A percentile compares a stretch with the other conserved stretches of the same genome.
Evolutionary conservation across 768 basidiomycete genomes (phyloP).

Genomic region (Agaricus blazei): DNA sequence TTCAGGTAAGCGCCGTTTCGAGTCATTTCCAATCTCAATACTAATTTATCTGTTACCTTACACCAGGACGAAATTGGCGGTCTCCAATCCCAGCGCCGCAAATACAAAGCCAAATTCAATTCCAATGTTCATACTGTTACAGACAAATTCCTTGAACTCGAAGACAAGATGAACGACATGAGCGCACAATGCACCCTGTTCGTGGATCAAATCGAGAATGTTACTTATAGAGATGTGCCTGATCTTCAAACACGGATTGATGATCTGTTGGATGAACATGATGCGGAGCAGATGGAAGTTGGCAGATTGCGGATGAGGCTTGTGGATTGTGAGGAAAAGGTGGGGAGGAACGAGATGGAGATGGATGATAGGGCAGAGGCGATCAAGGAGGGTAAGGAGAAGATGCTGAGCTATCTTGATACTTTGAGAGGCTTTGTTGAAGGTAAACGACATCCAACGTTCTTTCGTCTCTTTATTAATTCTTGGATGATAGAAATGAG

Average conservation of each 20-base stretch:
- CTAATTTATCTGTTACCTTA: background rate
- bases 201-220: constrained; percentile 25
- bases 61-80: constrained; percentile 29
- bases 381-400: constrained; percentile 14
- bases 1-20: constrained; percentile 16
- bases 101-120: constrained; percentile 38
- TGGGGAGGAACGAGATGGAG: constrained; percentile 1
- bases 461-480: background rate
- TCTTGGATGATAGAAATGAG: constrained; percentile 36
- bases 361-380: constrained; percentile 20
- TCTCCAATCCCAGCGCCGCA: constrained; percentile 33
- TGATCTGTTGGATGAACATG: constrained; percentile 23
- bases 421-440: constrained; percentile 34
- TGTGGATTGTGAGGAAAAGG: background rate
- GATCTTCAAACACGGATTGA: constrained; percentile 33
- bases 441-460: constrained; percentile 24
- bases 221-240: constrained; percentile 25
- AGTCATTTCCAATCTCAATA: background rate
- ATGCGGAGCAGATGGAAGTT: constrained; percentile 7
- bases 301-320: constrained; percentile 3
- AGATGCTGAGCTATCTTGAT: constrained; percentile 20
- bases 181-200: constrained; percentile 29
- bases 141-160: constrained; percentile 33
- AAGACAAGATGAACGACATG: constrained; percentile 34
- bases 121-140: constrained; percentile 32